Base-by-base conservation (phyloP, 148 eudicot genomes). In the Drosera capensis region DNA sequence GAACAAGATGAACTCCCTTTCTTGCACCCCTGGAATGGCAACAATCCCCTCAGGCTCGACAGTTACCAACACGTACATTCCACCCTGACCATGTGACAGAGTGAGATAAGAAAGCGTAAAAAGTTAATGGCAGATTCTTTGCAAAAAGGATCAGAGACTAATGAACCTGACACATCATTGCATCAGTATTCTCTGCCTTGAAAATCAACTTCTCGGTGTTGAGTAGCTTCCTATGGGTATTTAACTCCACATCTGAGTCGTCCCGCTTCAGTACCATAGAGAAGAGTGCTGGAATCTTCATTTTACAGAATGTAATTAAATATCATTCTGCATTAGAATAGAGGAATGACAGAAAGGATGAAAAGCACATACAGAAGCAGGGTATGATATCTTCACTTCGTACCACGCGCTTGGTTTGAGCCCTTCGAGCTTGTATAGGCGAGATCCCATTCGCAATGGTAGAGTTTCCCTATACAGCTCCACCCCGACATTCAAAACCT, bases 381-480 rank as follows among this genome's bases (percentile, higher is more conserved):
- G 96, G 60, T 87, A 87, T 59, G 96, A 87, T 74, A 87, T 87
- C 86, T 87, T 87, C 74, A 87, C 96, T 87, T 87, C 90, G 51
- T 87, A 87, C 82, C 94, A 68, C 56, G 54, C 68, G 38, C 59
- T 26, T 46, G 83, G 63, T 66, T 70, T 77, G 20, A 82, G 68
- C 60, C 80, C 96, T 54, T 57, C 67, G 52, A 87, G 67, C 39
- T 66, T 56, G 56, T 82, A 87, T 51, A 65, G 57, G 34, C 80
- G 57, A 25, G 80, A 72, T 25, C 96, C 96, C 66, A 55, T 66
- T 36, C 52, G 73, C 20, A 87, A 55, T n/a, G 82, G 82, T 46
- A 79, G 47, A 40, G 72, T 70, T 72, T 87, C 90, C 68, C 60
- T 66, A 58, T 49, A 55, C 20, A 87, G 60, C 74, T 82, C 96